phyloP scores from a whole-genome alignment of 768 basidiomycete genomes.

The Leucocoprinus sp. region DNA sequence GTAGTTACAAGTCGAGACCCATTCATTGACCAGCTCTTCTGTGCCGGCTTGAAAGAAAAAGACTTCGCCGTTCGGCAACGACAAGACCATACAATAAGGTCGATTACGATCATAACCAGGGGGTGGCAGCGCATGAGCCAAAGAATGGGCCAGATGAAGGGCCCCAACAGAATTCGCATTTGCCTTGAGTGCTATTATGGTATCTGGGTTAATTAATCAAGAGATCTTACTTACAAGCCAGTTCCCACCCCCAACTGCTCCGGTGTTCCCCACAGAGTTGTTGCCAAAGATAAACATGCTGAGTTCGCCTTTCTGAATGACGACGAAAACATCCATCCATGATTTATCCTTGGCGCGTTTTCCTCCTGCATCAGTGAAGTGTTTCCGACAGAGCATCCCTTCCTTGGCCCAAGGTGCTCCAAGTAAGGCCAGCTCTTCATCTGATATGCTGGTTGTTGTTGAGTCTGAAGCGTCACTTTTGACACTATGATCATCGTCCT shows the following conservation, averaged over 20 bases:
- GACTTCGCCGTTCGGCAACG: conserved; percentile 81
- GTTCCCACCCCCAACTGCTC: conserved; percentile 88
- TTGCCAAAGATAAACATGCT: conserved; percentile 96
- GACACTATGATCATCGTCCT: conserved; percentile 73
- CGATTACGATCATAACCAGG: conserved; percentile 89
- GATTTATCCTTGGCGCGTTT: conserved; percentile 82
- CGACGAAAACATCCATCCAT: conserved; percentile 95
- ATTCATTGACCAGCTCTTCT: conserved; percentile 96
- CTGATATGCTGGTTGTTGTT: conserved; percentile 79
- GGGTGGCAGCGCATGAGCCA: conserved; percentile 81
- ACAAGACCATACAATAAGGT: conserved; percentile 92
- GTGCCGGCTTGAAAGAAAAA: conserved; percentile 99
- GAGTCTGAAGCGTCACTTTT: conserved; percentile 57
- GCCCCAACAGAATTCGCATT: conserved; percentile 84
- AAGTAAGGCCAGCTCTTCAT: conserved; percentile 91
- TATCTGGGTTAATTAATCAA: not conserved
- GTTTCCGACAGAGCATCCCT: conserved; percentile 90
- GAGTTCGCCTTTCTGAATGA: conserved; percentile 89
- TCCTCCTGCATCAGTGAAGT: conserved; percentile 83
- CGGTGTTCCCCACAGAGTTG: conserved; percentile 47
- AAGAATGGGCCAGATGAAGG: conserved; percentile 76
- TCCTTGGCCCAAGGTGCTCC: conserved; percentile 99
- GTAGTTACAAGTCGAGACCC: conserved; percentile 99
- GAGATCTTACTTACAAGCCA: conserved; percentile 68
- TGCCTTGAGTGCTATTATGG: conserved; percentile 39